These are phyloP conservation scores for Cutaneotrichosporon sp. DNA, from an alignment of 1,284 basidiomycete species.

Conservation along the genomic window DNA sequence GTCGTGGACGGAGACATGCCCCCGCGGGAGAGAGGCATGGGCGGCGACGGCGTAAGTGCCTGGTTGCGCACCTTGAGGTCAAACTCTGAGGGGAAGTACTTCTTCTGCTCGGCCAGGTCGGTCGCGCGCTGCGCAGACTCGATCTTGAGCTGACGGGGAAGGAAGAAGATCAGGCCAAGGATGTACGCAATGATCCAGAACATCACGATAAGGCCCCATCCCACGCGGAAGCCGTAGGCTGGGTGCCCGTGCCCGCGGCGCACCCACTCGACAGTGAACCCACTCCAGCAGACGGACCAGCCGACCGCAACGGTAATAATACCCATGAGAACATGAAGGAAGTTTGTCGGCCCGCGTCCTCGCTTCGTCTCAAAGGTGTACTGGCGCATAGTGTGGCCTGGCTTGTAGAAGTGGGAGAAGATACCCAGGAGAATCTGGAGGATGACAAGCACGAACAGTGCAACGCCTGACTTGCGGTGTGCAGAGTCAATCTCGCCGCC, in stretches of 20 bases:
- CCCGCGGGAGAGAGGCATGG: neutral
- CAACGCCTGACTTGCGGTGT: slow-evolving; percentile 59
- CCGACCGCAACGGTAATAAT: slow-evolving; percentile 29
- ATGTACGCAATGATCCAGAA: slow-evolving; percentile 17
- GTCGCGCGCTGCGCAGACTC: slow-evolving; percentile 10
- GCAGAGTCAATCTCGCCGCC: slow-evolving; percentile 37
- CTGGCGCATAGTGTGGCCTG: neutral
- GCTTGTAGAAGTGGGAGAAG: slow-evolving; percentile 54
- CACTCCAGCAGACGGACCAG: slow-evolving; percentile 31
- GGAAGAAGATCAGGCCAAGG: slow-evolving; percentile 24
- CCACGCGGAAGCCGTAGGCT: slow-evolving; percentile 25
- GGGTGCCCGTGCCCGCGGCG: slow-evolving; percentile 20
- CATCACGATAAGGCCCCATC: slow-evolving; percentile 33
- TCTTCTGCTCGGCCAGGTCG: slow-evolving; percentile 5
- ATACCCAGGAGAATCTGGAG: slow-evolving; percentile 58
- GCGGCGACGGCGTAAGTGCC: slow-evolving; percentile 8
- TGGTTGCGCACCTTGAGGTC: slow-evolving; percentile 1
- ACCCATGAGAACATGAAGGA: slow-evolving; percentile 32
- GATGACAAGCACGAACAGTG: slow-evolving; percentile 59
- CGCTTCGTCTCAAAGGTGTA: slow-evolving; percentile 21
- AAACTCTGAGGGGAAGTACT: slow-evolving; percentile 8
- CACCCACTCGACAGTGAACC: slow-evolving; percentile 30
- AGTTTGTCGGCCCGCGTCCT: slow-evolving; percentile 34
- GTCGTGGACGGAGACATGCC: neutral
- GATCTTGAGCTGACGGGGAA: slow-evolving; percentile 20